phyloP scores from a whole-genome alignment of 2,329 filamentous ascomycete genomes.

The Xylaria sp. region DNA sequence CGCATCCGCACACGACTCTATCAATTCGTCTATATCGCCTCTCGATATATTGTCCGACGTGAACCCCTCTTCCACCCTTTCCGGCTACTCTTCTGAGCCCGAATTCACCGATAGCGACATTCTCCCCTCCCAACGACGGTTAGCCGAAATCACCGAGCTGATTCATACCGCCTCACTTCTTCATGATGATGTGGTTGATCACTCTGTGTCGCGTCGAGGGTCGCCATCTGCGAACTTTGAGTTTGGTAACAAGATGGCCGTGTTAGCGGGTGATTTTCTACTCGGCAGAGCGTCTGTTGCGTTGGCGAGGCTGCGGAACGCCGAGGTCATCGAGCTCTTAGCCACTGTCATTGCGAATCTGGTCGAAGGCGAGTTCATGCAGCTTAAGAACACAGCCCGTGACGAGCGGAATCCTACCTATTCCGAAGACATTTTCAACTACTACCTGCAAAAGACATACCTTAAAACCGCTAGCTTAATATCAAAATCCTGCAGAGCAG shows the following conservation, averaged over 20 bases:
- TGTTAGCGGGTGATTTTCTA: constrained; percentile 95
- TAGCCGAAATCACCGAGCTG: constrained; percentile 96
- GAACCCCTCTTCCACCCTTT: constrained; percentile 76
- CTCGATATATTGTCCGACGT: constrained; percentile 75
- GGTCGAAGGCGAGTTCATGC: constrained; percentile 99
- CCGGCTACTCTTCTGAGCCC: constrained; percentile 56
- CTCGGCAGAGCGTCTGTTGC: constrained; percentile 93
- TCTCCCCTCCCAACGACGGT: constrained; percentile 88
- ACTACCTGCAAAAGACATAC: constrained; percentile 98
- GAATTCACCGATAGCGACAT: constrained; percentile 72
- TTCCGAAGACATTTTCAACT: constrained; percentile 88
- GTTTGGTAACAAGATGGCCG: constrained; percentile 99
- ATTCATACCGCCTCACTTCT: constrained; percentile 97
- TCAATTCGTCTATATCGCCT: constrained; percentile 67
- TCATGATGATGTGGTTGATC: constrained; percentile 98
- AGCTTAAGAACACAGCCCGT: constrained; percentile 92
- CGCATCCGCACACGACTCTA: constrained; percentile 56
- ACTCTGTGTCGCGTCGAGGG: constrained; percentile 84
- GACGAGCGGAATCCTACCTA: constrained; percentile 87
- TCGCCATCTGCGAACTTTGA: constrained; percentile 90
- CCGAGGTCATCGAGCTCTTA: constrained; percentile 92
- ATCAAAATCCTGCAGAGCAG: constrained; percentile 92
- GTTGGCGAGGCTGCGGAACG: constrained; percentile 86
- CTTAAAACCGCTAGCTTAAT: constrained; percentile 96
- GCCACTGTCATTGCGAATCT: constrained; percentile 97